Evolutionary conservation across 768 basidiomycete genomes (phyloP).

Genomic region (Tricholoma sp.): DNA sequence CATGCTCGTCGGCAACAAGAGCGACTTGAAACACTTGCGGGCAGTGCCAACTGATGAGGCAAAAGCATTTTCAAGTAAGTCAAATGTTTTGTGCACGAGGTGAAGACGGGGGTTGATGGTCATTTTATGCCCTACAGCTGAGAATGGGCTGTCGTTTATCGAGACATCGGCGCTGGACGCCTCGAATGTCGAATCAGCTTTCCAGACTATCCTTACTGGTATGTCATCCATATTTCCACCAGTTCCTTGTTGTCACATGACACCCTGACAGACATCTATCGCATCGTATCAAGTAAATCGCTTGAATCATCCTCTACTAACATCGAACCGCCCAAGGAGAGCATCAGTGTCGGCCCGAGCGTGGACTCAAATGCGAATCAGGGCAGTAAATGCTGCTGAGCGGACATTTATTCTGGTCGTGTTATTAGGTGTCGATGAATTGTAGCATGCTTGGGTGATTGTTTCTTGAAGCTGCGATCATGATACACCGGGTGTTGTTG

Average conservation of each 20-base stretch:
- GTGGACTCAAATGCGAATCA: conserved; percentile 55
- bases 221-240: conserved; percentile 17
- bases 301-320: conserved; percentile 79
- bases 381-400: conserved; percentile 61
- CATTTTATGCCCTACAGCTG: conserved; percentile 43
- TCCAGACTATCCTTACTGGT: conserved; percentile 96
- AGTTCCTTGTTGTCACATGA: neutral
- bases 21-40: conserved; percentile 95
- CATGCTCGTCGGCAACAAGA: conserved; percentile 98
- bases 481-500: conserved; percentile 12
- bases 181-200: conserved; percentile 95
- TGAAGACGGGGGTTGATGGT: neutral
- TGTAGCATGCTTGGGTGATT: conserved; percentile 5
- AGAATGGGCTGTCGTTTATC: conserved; percentile 91
- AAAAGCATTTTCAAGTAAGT: conserved; percentile 81
- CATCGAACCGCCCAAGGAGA: conserved; percentile 80
- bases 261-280: conserved; percentile 78
- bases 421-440: neutral
- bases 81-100: neutral
- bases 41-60: conserved; percentile 98
- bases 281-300: conserved; percentile 92
- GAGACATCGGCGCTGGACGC: conserved; percentile 99
- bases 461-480: conserved; percentile 13
- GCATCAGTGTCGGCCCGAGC: conserved; percentile 79
- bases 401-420: neutral